Evolutionary conservation across 163 green algal genomes (phyloP).

Genomic region (Scenedesmus sp.): DNA sequence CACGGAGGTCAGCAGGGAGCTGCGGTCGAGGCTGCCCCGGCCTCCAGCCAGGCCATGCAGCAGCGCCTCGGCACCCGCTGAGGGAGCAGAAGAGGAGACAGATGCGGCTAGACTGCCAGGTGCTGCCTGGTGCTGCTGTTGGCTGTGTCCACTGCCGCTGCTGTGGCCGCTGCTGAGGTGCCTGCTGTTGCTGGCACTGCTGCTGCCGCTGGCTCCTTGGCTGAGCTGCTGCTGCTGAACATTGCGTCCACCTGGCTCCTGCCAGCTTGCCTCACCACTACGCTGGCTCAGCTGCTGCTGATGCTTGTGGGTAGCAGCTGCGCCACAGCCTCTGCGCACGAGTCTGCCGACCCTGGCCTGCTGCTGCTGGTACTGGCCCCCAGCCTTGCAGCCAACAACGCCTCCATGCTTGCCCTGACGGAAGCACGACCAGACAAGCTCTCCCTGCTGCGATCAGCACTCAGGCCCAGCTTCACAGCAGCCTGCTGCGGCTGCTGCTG

Average conservation of each 20-base stretch:
- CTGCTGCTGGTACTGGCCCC: slow-evolving; percentile 14
- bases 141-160: slow-evolving; percentile 21
- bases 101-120: not conserved
- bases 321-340: slow-evolving; percentile 11
- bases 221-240: not conserved
- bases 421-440: not conserved
- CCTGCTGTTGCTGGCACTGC: not conserved
- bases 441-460: not conserved
- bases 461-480: not conserved
- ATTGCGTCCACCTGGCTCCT: not conserved
- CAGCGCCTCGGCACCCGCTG: not conserved
- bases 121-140: not conserved
- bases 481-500: not conserved
- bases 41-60: not conserved
- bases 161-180: not conserved
- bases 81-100: not conserved
- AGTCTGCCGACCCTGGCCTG: not conserved
- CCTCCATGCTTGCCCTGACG: slow-evolving; percentile 22
- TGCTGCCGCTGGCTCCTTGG: not conserved
- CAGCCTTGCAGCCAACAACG: not conserved
- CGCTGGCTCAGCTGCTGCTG: not conserved
- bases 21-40: not conserved
- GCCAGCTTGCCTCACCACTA: not conserved
- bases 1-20: slow-evolving; percentile 1
- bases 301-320: slow-evolving; percentile 19